Evolutionary conservation across 768 basidiomycete genomes (phyloP).

Genomic region (Boletus tylopilopsis): DNA sequence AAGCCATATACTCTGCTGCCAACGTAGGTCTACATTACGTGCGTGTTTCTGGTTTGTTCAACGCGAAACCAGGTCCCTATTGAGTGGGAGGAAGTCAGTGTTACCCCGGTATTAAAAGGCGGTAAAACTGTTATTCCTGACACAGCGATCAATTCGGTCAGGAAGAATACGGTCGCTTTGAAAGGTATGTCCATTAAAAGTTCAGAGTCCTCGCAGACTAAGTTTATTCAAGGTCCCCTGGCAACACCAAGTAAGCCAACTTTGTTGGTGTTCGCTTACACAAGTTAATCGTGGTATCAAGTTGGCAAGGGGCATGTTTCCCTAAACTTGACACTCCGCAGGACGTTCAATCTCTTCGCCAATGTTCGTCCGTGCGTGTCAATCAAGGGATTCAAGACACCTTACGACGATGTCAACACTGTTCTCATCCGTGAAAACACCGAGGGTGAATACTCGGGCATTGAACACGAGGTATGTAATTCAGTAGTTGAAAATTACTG

Average conservation of each 20-base stretch:
- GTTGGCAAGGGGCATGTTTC: constrained; percentile 99
- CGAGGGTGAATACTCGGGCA: constrained; percentile 99
- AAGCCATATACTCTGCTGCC: constrained; percentile 88
- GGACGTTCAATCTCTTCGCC: constrained; percentile 98
- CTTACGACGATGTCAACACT: constrained; percentile 97
- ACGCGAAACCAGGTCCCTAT: constrained; percentile 77
- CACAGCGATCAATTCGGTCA: constrained; percentile 83
- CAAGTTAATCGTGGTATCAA: constrained; percentile 32
- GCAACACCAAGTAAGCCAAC: constrained; percentile 87
- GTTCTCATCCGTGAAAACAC: constrained; percentile 99
- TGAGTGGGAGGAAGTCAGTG: constrained; percentile 98
- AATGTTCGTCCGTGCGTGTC: constrained; percentile 97
- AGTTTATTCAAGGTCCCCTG: constrained; percentile 64
- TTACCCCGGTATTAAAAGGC: constrained; percentile 87
- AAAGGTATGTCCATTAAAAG: constrained; percentile 60
- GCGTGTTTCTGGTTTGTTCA: constrained; percentile 10
- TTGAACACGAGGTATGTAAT: constrained; percentile 87
- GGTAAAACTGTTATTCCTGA: constrained; percentile 98
- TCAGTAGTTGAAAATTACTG: not conserved
- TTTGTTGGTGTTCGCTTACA: constrained; percentile 4
- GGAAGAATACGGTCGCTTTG: constrained; percentile 95
- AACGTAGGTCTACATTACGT: constrained; percentile 44
- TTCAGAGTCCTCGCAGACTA: constrained; percentile 2
- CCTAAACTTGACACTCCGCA: constrained; percentile 91
- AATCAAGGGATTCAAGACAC: constrained; percentile 95